Base-by-base conservation (phyloP, 192 early-diverging fungal species). In the Backusella sp. region DNA sequence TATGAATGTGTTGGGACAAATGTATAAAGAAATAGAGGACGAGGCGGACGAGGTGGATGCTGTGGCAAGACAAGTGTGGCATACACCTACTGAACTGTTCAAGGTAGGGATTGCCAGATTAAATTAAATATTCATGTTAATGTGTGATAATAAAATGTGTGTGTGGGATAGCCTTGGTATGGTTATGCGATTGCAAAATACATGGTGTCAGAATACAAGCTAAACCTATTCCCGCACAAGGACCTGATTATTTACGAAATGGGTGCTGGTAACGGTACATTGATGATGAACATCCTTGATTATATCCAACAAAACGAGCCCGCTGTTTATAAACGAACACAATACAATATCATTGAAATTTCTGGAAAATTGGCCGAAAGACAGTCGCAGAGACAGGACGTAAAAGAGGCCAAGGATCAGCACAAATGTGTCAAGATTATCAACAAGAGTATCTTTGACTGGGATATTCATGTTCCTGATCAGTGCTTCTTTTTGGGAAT, bases 51-150 rank as follows among this genome's bases (percentile, higher is more conserved):
- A 91, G 14, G 86, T 93, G 11, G 90, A 96, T 73, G 88, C 88
- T 73, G 86, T 92, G 32, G 88, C 95, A 6, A 84, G 92, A 72
- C 97, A 99, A 83, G 88, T 99, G 30, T 99, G 98, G 98, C 98
- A 99, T 84, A 99, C 98, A 15, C 95, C 98, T 19, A 96, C 96
- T 0, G 98, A 99, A 79, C 81, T 99, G 28, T 96, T 99, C 77
- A 95, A 95, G 85, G 87, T 89, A 82, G 4, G 42, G 42, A 4
- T 6, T 44, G 42, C 14, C 4, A n/a, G 35, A 21, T 9, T 59
- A 73, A n/a, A n/a, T n/a, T 32, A 59, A 59, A 74, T 36, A 35
- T 75, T 36, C 41, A 19, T 69, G 41, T 15, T 62, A 26, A 75
- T 28, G 26, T 21, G 11, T 66, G 49, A 9, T 42, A 32, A 28